Percentiles rank a stretch among this genome's conserved stretches.
Conservation (phyloP, 1,139 yeast species). For the Saccharomyces hybrid region DNA sequence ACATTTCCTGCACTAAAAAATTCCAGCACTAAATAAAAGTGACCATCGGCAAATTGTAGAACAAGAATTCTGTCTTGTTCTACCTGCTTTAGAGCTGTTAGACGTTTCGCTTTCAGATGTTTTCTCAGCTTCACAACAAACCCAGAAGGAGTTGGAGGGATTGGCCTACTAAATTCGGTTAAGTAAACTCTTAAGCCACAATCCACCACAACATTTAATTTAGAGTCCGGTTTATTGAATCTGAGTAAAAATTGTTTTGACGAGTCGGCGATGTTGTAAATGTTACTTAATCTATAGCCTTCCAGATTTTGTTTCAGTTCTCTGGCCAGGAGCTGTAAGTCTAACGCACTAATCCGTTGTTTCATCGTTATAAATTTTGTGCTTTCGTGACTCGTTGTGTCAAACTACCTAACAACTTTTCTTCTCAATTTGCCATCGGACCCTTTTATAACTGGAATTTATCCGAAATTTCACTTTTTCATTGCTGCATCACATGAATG, state of each 20-base stretch:
- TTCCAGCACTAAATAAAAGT: constrained; percentile 72
- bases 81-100: constrained; percentile 65
- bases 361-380: constrained; percentile 30
- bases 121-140: constrained; percentile 82
- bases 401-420: neutral
- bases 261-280: constrained; percentile 71
- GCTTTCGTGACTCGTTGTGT: neutral
- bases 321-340: constrained; percentile 58
- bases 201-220: constrained; percentile 66
- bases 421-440: neutral
- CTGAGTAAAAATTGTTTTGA: constrained; percentile 69
- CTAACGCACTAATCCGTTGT: constrained; percentile 84
- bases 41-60: constrained; percentile 72
- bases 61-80: constrained; percentile 75
- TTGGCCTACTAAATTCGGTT: constrained; percentile 73
- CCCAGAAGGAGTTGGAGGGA: constrained; percentile 73
- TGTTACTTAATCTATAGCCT: constrained; percentile 71
- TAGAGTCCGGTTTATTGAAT: constrained; percentile 78
- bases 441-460: neutral
- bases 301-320: constrained; percentile 54
- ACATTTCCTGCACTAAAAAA: constrained; percentile 94
- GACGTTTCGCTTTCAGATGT: constrained; percentile 72
- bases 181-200: constrained; percentile 78
- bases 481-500: neutral
- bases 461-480: neutral